phyloP scores from a whole-genome alignment of 2,329 filamentous ascomycete species.

The Colletotrichum nymphaeae region DNA sequence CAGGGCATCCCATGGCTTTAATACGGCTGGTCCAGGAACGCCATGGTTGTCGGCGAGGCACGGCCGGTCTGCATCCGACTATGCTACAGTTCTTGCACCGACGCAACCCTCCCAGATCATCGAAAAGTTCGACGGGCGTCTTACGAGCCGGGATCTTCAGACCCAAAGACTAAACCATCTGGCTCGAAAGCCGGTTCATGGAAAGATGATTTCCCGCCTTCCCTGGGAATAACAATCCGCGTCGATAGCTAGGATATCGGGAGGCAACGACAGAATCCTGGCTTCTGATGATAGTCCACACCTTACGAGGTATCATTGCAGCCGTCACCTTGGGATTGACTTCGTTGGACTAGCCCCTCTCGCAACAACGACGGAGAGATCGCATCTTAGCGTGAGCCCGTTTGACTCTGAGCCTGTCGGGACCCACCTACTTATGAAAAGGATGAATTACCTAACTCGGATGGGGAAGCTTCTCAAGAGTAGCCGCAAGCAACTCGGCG shows the following conservation, averaged over 20 bases:
- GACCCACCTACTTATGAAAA: background rate
- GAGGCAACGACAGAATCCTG: background rate
- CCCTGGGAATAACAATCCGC: background rate
- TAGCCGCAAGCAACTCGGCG: background rate
- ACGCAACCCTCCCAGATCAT: background rate
- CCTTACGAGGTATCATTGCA: background rate
- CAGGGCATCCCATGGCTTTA: background rate
- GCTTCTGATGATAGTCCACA: background rate
- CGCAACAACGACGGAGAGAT: background rate
- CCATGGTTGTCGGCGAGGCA: background rate
- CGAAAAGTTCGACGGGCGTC: background rate
- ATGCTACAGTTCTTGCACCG: background rate
- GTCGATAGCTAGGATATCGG: background rate
- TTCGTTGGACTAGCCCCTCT: background rate
- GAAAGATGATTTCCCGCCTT: conserved; percentile 17
- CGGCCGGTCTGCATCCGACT: background rate
- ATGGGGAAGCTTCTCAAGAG: background rate
- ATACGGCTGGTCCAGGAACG: too few relatives aligned
- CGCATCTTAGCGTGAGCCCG: background rate
- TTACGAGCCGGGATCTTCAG: background rate
- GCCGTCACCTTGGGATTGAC: background rate
- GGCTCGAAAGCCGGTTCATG: conserved; percentile 16
- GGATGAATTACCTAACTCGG: background rate
- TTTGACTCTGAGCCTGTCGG: too few relatives aligned
- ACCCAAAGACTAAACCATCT: background rate